phyloP scores from a whole-genome alignment of 1,139 yeast genomes.

The Scheffersomyces cryptocercus region DNA sequence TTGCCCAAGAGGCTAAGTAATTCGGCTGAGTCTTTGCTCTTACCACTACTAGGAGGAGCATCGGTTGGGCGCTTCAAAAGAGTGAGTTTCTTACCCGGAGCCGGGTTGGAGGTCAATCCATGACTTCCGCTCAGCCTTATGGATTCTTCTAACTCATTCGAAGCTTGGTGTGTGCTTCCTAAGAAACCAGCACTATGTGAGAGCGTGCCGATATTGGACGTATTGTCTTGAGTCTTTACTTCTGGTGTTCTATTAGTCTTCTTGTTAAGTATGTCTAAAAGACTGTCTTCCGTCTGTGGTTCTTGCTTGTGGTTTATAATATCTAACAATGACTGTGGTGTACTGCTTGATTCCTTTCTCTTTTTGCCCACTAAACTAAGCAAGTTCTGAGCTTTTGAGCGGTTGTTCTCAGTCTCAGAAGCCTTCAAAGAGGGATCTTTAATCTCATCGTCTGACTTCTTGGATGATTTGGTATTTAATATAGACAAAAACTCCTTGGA shows the following conservation, averaged over 20 bases:
- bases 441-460: constrained; percentile 10
- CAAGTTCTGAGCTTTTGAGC: constrained; percentile 41
- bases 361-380: constrained; percentile 29
- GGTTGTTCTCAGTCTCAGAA: constrained; percentile 25
- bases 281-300: constrained; percentile 5
- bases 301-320: constrained; percentile 3
- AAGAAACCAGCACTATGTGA: neutral
- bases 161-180: constrained; percentile 17
- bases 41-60: neutral
- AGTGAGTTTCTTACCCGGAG: constrained; percentile 30
- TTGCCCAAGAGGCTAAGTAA: constrained; percentile 1
- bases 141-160: constrained; percentile 32
- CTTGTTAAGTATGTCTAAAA: constrained; percentile 10
- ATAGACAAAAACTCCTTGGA: constrained; percentile 56
- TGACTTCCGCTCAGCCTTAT: constrained; percentile 12
- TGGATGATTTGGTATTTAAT: constrained; percentile 30
- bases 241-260: constrained; percentile 9
- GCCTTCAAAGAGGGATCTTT: constrained; percentile 10
- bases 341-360: constrained; percentile 8
- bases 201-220: too few species aligned
- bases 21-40: constrained; percentile 1
- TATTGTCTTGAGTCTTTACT: too few species aligned
- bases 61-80: constrained; percentile 30
- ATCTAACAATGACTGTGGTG: neutral
- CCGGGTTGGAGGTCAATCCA: constrained; percentile 7